Base-by-base conservation (phyloP, 2,329 filamentous ascomycete species). In the Cadophora luteo-olivacea region DNA sequence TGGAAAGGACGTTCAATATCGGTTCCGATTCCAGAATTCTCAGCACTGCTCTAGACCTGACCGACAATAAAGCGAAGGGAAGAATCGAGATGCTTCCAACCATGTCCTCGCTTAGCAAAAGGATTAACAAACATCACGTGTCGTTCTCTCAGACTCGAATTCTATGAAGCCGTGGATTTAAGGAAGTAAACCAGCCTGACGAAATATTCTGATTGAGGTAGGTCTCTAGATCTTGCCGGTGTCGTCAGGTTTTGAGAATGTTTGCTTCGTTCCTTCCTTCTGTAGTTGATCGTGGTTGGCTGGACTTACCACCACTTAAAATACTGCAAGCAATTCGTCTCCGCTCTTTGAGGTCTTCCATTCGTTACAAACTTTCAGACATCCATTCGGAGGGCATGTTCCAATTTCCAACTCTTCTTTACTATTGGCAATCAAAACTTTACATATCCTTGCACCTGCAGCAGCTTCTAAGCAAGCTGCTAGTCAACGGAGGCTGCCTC, bases 181-280 rank as follows among this genome's bases (percentile, higher is more conserved):
- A 36, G 16, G 16, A 57, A 7, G 16, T 36, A 36, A 29, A 29
- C 29, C 29, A 29, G 29, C 29, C 5, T 5, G 5, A 29, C 29
- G 5, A 3, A 29, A 29, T 3, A 29, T 29, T 29, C 29, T 29
- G 29, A 29, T 29, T 29, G 29, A 29, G 12, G 33, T 36, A n/a
- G 4, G 45, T 60, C 3, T 25, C 12, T 41, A 45, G 3, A 45
- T 41, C 12, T 60, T 22, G 16, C 7, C 7, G 25, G 12, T 29
- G 2, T 38, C 5, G 7, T 60, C 24, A 36, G 33, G 1, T 22
- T 41, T 38, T n/a, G 22, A 6, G 11, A n/a, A 60, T 60, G 36
- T 60, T 60, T 60, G 57, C 57, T 45, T 60, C 22, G 11, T 36
- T 60, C 57, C 9, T 60, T 41, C 55, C 19, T 41, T 29, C 25